These are phyloP conservation scores for Wickerhamiella azymoides DNA, from an alignment of 805 yeast species.

Conservation along the genomic window DNA sequence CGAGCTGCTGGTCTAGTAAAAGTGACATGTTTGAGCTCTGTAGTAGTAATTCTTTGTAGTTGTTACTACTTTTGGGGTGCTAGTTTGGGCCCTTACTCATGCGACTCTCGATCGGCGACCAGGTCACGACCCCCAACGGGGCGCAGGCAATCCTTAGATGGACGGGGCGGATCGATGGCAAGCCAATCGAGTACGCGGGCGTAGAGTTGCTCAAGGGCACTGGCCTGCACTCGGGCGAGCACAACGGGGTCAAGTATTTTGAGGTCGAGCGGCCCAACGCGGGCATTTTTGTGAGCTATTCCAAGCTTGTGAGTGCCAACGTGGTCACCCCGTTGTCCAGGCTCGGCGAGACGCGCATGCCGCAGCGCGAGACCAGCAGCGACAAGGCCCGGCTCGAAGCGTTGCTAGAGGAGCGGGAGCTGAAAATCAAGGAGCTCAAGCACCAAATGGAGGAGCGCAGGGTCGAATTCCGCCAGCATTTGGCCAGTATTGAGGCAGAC, in stretches of 20 bases:
- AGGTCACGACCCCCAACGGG: slow-evolving; percentile 42
- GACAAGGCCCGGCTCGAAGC: slow-evolving; percentile 17
- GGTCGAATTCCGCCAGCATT: slow-evolving; percentile 22
- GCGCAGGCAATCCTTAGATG: slow-evolving; percentile 55
- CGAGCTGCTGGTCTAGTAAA: slow-evolving; percentile 52
- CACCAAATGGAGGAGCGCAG: slow-evolving; percentile 21
- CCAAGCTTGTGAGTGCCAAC: slow-evolving; percentile 21
- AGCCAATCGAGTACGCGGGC: slow-evolving; percentile 72
- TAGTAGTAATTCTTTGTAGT: too few species aligned
- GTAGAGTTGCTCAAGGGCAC: slow-evolving; percentile 54
- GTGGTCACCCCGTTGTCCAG: slow-evolving; percentile 10
- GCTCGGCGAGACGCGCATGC: slow-evolving; percentile 5
- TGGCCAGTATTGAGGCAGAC: slow-evolving; percentile 9
- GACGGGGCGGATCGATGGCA: slow-evolving; percentile 60
- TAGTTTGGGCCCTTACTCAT: not conserved
- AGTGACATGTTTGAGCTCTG: too few species aligned
- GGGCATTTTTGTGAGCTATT: slow-evolving; percentile 53
- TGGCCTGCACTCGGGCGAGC: slow-evolving; percentile 83
- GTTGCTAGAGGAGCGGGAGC: slow-evolving; percentile 20
- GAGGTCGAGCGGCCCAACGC: slow-evolving; percentile 46
- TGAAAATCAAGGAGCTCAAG: slow-evolving; percentile 19
- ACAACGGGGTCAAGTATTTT: slow-evolving; percentile 57
- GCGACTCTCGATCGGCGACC: slow-evolving; percentile 22
- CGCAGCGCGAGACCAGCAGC: slow-evolving; percentile 16
- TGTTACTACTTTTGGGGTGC: too few species aligned